These are phyloP conservation scores for Beta corolliflora DNA, from an alignment of 179 eudicot species.

Conservation along the genomic window DNA sequence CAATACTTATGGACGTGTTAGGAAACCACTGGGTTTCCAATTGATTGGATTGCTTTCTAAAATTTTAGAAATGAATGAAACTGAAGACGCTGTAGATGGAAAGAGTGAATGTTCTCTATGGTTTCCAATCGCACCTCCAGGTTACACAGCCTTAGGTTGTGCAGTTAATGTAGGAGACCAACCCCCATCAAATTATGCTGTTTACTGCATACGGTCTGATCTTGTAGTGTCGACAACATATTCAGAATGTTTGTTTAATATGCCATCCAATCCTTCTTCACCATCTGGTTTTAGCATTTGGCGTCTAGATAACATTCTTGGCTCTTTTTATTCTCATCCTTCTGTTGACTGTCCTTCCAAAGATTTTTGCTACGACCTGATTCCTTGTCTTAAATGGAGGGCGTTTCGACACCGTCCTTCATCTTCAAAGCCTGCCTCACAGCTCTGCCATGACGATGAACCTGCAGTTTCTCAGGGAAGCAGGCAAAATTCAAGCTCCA, in stretches of 20 bases:
- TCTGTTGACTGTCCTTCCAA: conserved; percentile 52
- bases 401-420: conserved; percentile 52
- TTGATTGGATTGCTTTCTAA: conserved; percentile 72
- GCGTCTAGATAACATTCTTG: conserved; percentile 76
- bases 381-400: conserved; percentile 73
- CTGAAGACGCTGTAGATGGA: conserved; percentile 35
- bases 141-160: conserved; percentile 88
- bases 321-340: conserved; percentile 77
- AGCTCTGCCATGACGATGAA: conserved; percentile 37
- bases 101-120: conserved; percentile 78
- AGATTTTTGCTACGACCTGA: conserved; percentile 62
- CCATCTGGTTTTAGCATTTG: conserved; percentile 79
- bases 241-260: conserved; percentile 62
- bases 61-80: conserved; percentile 47
- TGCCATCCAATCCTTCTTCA: conserved; percentile 35
- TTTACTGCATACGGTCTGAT: conserved; percentile 84
- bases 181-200: conserved; percentile 84
- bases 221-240: conserved; percentile 77
- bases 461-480: conserved; percentile 37
- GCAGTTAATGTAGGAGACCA: conserved; percentile 76
- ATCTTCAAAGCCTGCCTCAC: conserved; percentile 39
- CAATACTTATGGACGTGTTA: conserved; percentile 86
- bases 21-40: conserved; percentile 85
- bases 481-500: conserved; percentile 50
- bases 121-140: conserved; percentile 91